A percentile compares a stretch with the other conserved stretches of the same genome.
phyloP scores from a whole-genome alignment of 2,329 filamentous ascomycete species.

The Nigrospora osmanthi region DNA sequence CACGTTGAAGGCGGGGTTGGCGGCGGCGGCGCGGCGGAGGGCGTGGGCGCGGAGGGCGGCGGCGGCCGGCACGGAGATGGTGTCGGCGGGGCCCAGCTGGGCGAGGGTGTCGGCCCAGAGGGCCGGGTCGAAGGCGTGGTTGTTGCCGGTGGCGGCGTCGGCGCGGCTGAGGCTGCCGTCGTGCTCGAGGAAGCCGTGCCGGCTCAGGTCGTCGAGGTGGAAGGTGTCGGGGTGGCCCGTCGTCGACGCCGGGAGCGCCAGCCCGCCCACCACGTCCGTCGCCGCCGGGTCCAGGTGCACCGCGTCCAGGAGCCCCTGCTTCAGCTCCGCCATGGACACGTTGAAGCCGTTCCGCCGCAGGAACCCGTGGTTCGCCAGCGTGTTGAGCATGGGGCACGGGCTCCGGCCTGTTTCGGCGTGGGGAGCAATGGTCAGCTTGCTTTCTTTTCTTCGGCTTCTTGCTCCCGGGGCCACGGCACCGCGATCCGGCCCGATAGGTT shows the following conservation, averaged over 20 bases:
- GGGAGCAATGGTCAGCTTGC: too few species aligned
- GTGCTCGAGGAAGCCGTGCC: constrained; percentile 4
- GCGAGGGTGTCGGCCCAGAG: background rate
- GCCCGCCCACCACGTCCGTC: constrained; percentile 30
- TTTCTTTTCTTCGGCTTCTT: too few species aligned
- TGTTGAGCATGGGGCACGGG: constrained; percentile 44
- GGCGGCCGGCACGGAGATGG: background rate
- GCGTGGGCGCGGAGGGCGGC: background rate
- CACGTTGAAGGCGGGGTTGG: background rate
- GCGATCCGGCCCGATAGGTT: background rate
- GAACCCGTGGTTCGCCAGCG: constrained; percentile 41
- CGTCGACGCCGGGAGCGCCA: constrained; percentile 33
- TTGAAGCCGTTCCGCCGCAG: constrained; percentile 36
- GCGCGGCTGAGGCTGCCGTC: constrained; percentile 5
- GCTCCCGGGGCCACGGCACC: too few species aligned
- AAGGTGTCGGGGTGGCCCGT: constrained; percentile 34
- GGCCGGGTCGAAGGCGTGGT: background rate
- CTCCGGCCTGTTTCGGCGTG: constrained; percentile 7
- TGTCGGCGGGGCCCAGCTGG: background rate
- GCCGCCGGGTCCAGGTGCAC: constrained; percentile 35
- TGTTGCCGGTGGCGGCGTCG: background rate
- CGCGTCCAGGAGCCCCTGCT: constrained; percentile 27
- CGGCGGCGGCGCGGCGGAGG: background rate
- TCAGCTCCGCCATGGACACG: constrained; percentile 27
- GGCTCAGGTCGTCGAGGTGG: constrained; percentile 16